These are phyloP conservation scores for Xylaria curta DNA, from an alignment of 495 filamentous ascomycete genomes.

Conservation along the genomic window DNA sequence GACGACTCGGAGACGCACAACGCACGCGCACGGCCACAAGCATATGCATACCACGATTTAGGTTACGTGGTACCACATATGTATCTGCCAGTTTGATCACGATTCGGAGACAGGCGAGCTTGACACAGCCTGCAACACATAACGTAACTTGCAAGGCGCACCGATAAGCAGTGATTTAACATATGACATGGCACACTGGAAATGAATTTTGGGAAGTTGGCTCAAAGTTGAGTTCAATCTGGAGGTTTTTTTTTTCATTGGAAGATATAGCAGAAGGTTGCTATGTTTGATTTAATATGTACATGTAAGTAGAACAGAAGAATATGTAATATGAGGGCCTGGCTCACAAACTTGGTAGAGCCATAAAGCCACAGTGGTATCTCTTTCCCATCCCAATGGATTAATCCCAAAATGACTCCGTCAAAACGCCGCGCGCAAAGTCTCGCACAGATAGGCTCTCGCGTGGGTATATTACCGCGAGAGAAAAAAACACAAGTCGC, in stretches of 20 bases:
- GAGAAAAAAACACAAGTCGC: slow-evolving; percentile 7
- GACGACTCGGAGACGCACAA: neutral
- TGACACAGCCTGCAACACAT: neutral
- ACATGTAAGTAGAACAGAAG: slow-evolving; percentile 13
- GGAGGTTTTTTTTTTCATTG: neutral
- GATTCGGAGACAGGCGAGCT: neutral
- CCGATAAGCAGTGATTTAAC: neutral
- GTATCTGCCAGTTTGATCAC: neutral
- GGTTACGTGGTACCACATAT: neutral
- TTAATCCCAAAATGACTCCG: slow-evolving; percentile 10
- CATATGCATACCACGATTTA: neutral
- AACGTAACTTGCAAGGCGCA: neutral
- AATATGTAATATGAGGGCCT: slow-evolving; percentile 19
- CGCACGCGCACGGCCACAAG: neutral
- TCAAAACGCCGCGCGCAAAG: slow-evolving; percentile 24
- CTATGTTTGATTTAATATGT: slow-evolving; percentile 9
- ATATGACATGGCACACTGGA: neutral
- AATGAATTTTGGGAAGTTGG: too few relatives aligned
- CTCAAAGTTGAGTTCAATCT: neutral
- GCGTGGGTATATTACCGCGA: slow-evolving; percentile 27
- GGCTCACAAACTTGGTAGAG: neutral
- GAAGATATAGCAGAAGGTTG: neutral
- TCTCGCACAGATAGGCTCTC: slow-evolving; percentile 15
- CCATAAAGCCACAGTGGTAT: slow-evolving; percentile 21
- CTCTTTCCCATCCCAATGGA: slow-evolving; percentile 20